Percentiles rank a stretch among this genome's conserved stretches.
Conservation (phyloP, 2,329 filamentous ascomycete genomes). For the Paradendryphiella salina region DNA sequence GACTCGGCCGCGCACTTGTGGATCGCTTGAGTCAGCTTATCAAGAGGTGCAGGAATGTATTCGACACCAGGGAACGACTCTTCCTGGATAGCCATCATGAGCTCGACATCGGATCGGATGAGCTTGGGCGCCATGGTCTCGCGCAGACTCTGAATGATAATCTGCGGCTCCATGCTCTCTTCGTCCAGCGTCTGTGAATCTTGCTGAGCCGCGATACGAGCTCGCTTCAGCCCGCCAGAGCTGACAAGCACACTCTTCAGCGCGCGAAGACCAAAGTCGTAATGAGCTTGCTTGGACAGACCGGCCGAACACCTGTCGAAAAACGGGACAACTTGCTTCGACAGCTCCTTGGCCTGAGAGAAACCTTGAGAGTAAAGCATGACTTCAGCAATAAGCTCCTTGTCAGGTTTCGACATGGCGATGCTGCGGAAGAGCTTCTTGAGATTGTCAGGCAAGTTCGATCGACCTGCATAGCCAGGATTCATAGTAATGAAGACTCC, state of each 20-base stretch:
- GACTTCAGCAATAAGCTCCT: constrained; percentile 98
- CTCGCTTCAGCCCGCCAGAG: constrained; percentile 92
- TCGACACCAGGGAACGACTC: constrained; percentile 89
- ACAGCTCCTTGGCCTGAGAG: constrained; percentile 90
- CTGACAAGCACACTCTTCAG: constrained; percentile 98
- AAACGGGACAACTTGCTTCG: constrained; percentile 95
- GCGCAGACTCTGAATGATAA: constrained; percentile 96
- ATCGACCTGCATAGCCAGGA: constrained; percentile 95
- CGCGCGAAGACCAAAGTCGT: constrained; percentile 97
- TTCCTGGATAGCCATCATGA: constrained; percentile 80
- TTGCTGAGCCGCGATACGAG: constrained; percentile 63
- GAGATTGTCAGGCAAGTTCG: constrained; percentile 96
- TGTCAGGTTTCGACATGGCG: constrained; percentile 99
- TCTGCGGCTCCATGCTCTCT: constrained; percentile 86
- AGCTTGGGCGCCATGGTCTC: constrained; percentile 98
- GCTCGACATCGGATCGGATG: constrained; percentile 86
- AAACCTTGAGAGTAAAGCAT: constrained; percentile 99
- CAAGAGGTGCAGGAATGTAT: constrained; percentile 87
- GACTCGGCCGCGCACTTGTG: constrained; percentile 79
- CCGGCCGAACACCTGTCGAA: constrained; percentile 84
- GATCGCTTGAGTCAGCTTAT: constrained; percentile 78
- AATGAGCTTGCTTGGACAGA: constrained; percentile 95
- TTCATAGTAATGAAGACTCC: constrained; percentile 99
- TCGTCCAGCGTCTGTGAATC: constrained; percentile 65
- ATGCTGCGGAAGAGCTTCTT: constrained; percentile 99